Conservation (phyloP, 345 rosid species). For the Corchorus olitorius region DNA sequence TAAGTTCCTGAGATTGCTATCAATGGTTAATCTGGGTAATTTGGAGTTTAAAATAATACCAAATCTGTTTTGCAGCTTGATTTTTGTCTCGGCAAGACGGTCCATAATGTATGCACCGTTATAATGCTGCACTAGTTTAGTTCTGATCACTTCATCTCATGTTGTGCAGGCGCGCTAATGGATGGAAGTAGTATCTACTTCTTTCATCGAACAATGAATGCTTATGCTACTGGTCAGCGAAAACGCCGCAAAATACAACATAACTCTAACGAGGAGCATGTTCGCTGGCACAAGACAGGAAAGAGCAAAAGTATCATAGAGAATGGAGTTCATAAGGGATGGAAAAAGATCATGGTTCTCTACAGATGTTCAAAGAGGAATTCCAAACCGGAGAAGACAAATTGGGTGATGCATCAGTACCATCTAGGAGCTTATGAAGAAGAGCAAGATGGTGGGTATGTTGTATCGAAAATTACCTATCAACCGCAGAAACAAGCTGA, state of each 20-base stretch:
- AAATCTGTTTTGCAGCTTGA: not conserved
- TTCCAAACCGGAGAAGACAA: slow-evolving; percentile 65
- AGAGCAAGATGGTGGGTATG: slow-evolving; percentile 73
- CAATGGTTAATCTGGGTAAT: slow-evolving; percentile 5
- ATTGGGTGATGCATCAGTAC: slow-evolving; percentile 93
- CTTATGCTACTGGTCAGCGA: slow-evolving; percentile 88
- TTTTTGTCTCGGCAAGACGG: not conserved
- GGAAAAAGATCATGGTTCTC: slow-evolving; percentile 93
- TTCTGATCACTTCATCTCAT: not conserved
- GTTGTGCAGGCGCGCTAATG: slow-evolving; percentile 68
- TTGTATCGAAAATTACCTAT: slow-evolving; percentile 72
- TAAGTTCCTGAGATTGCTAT: not conserved
- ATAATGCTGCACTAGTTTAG: not conserved
- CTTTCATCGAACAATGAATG: slow-evolving; percentile 76
- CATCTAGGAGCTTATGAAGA: slow-evolving; percentile 78
- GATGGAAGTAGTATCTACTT: slow-evolving; percentile 84
- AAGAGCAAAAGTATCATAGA: slow-evolving; percentile 65
- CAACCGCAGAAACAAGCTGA: slow-evolving; percentile 60
- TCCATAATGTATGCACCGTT: not conserved
- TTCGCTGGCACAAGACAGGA: slow-evolving; percentile 99
- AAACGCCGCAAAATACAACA: slow-evolving; percentile 86
- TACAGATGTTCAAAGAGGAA: slow-evolving; percentile 75
- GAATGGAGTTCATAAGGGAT: slow-evolving; percentile 69
- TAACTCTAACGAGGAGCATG: slow-evolving; percentile 48
- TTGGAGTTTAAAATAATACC: not conserved